Evolutionary conservation across 441 rosid genomes (phyloP).

Genomic region (Theobroma grandiflorum): DNA sequence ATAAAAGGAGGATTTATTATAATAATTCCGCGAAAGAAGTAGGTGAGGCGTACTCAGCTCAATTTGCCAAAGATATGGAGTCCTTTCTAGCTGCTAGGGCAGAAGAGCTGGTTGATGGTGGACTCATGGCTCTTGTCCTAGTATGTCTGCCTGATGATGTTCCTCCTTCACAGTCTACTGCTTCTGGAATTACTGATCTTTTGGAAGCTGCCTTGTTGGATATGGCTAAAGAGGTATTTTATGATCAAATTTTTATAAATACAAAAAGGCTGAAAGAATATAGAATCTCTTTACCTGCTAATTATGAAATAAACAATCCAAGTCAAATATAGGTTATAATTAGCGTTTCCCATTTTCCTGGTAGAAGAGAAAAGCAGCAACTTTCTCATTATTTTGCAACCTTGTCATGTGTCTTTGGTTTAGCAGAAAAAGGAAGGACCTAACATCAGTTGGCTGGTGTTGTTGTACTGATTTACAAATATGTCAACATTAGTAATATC

Average conservation of each 20-base stretch:
- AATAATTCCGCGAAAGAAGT: neutral
- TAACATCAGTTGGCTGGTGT: no score
- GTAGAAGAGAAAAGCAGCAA: no score
- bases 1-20: constrained; percentile 14
- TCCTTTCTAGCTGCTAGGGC: constrained; percentile 11
- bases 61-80: neutral
- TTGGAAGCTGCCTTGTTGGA: constrained; percentile 7
- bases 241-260: neutral
- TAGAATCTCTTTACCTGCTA: neutral
- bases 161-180: neutral
- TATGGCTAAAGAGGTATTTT: constrained; percentile 16
- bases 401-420: no score
- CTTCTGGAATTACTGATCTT: neutral
- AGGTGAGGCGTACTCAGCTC: neutral
- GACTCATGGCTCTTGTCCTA: constrained; percentile 5
- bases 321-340: neutral
- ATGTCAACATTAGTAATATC: no score
- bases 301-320: neutral
- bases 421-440: no score
- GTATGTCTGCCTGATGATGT: neutral
- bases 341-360: no score
- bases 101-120: constrained; percentile 17
- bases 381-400: no score
- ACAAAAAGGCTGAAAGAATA: neutral
- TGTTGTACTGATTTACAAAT: no score